These are phyloP conservation scores for Penicillium sp. DNA, from an alignment of 2,329 filamentous ascomycete species.

Conservation along the genomic window DNA sequence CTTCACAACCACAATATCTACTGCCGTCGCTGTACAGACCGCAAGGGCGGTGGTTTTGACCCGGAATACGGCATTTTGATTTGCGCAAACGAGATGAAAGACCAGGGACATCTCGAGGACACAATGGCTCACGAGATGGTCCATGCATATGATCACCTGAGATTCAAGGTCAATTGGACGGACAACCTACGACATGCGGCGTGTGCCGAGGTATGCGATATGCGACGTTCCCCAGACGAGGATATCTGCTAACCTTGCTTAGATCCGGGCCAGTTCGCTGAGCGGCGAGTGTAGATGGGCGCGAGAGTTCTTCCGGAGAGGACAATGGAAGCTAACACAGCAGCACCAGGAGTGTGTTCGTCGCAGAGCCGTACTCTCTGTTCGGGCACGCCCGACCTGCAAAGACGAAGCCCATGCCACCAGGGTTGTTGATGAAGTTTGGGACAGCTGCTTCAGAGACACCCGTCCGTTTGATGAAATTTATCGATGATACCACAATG, in stretches of 20 bases:
- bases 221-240: not conserved
- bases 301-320: slow-evolving; percentile 79
- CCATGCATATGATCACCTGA: slow-evolving; percentile 89
- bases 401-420: slow-evolving; percentile 84
- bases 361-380: slow-evolving; percentile 74
- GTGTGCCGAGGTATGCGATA: slow-evolving; percentile 74
- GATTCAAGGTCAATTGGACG: slow-evolving; percentile 86
- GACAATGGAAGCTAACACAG: slow-evolving; percentile 85
- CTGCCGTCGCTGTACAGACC: slow-evolving; percentile 75
- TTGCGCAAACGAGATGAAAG: slow-evolving; percentile 87
- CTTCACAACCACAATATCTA: slow-evolving; percentile 75
- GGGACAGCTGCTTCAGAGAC: slow-evolving; percentile 94
- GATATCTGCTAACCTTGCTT: slow-evolving; percentile 14
- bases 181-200: slow-evolving; percentile 84
- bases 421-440: slow-evolving; percentile 94
- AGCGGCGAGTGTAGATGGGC: slow-evolving; percentile 92
- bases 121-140: slow-evolving; percentile 97
- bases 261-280: slow-evolving; percentile 91
- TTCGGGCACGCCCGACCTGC: slow-evolving; percentile 75
- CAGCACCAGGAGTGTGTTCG: slow-evolving; percentile 94
- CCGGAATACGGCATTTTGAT: slow-evolving; percentile 84
- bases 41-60: slow-evolving; percentile 81
- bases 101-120: slow-evolving; percentile 83
- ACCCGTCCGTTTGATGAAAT: slow-evolving; percentile 97
- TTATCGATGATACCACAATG: slow-evolving; percentile 61